Conservation (phyloP, 2,329 filamentous ascomycete species). For the Pestalotiopsis sp. region DNA sequence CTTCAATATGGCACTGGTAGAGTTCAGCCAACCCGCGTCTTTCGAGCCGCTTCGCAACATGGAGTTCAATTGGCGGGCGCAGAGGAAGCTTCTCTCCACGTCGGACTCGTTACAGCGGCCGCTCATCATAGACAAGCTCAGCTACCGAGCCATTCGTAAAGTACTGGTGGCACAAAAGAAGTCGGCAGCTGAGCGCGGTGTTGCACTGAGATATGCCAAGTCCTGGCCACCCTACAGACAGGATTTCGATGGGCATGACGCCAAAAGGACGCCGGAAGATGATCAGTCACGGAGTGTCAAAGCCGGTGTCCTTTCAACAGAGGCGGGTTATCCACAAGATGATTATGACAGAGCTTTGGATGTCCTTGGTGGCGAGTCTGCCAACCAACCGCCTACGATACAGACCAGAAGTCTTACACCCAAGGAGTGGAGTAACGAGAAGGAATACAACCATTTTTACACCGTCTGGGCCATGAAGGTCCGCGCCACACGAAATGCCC, state of each 20-base stretch:
- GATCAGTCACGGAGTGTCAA: conserved; percentile 53
- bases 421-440: conserved; percentile 27
- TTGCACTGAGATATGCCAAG: conserved; percentile 46
- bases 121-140: conserved; percentile 48
- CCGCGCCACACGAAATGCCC: conserved; percentile 57
- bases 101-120: conserved; percentile 49
- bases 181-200: conserved; percentile 48
- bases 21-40: conserved; percentile 36
- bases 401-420: conserved; percentile 47
- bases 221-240: conserved; percentile 63
- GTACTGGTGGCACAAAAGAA: conserved; percentile 57
- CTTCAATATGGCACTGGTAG: conserved; percentile 40
- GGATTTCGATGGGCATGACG: conserved; percentile 60
- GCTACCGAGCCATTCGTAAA: conserved; percentile 54
- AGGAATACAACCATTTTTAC: conserved; percentile 34
- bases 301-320: conserved; percentile 54
- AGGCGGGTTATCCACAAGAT: conserved; percentile 53
- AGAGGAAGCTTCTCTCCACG: conserved; percentile 52
- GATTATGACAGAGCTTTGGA: conserved; percentile 49
- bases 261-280: conserved; percentile 49
- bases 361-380: conserved; percentile 50
- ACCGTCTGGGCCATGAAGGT: conserved; percentile 56
- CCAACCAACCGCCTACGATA: conserved; percentile 54
- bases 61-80: conserved; percentile 57
- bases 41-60: conserved; percentile 36